Base-by-base conservation (phyloP, 768 basidiomycete genomes). In the Calocybe gangraenosa region DNA sequence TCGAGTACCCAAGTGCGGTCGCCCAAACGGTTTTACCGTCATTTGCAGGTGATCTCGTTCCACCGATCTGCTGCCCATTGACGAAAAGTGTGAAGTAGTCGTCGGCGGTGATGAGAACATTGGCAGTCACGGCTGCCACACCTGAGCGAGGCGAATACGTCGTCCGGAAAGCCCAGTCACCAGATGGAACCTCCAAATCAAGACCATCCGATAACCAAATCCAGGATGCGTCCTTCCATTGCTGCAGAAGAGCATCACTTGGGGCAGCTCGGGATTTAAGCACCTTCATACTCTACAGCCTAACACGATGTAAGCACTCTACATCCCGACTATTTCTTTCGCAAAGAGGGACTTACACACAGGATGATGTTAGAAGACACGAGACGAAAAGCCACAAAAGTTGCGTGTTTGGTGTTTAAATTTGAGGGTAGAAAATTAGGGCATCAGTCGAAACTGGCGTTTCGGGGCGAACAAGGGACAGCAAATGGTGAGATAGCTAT, bases 51-150 rank as follows among this genome's bases (percentile, higher is more conserved):
- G 37, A 33, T 19, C 37, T 40, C 11, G 48, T 49, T 17, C 25
- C 42, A 28, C 48, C 48, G 11, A 49, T 31, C 8, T 34, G 10
- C 22, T 49, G 42, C 10, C 48, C 48, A 33, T 49, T 49, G 21
- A 44, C 37, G 25, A 40, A 49, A 7, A 49, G 42, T 2, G 37
- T 35, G 42, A 49, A 49, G 32, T 44, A 44, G 22, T 49, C 48
- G 30, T 49, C 48, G 23, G 42, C 42, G 2, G 48, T 49, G 32
- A 49, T 44, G 32, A 44, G 42, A 21, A 49, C 15, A 23, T 35
- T 20, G 17, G 42, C 37, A 28, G 48, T 33, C n/a, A 49, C 38
- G 15, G 42, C 48, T 20, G 42, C 38, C 2, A 33, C 10, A 8
- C 42, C 32, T 6, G 37, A n/a, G 2, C 13, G 22, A 5, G 48